Conservation (phyloP, 305 asterid species). For the Lippia alba region DNA sequence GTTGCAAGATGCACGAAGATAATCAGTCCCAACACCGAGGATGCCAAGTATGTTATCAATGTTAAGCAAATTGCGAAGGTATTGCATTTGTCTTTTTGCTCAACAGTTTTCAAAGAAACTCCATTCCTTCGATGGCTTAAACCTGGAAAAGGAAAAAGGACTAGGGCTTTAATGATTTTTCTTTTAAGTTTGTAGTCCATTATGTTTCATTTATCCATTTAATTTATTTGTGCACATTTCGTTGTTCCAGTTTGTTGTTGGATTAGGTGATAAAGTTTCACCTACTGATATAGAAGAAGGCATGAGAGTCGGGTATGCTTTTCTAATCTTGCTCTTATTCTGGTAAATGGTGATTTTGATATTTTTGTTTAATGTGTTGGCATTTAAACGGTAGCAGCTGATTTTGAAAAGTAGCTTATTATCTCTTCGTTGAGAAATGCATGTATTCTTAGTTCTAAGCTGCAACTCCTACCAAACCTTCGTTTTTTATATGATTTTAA, state of each 20-base stretch:
- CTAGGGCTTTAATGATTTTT: neutral
- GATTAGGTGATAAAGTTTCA: constrained; percentile 80
- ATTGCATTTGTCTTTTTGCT: constrained; percentile 30
- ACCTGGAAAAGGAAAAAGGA: neutral
- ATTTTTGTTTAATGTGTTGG: neutral
- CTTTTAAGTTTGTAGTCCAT: constrained; percentile 1
- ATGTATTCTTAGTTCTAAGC: neutral
- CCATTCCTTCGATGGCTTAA: constrained; percentile 23
- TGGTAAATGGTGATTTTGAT: neutral
- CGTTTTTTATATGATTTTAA: neutral
- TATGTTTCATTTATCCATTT: constrained; percentile 1
- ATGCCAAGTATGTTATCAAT: constrained; percentile 70
- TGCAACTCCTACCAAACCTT: neutral
- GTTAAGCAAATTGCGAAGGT: constrained; percentile 75
- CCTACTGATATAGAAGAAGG: constrained; percentile 70
- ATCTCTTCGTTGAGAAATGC: neutral
- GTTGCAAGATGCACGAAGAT: constrained; percentile 89
- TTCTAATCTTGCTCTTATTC: constrained; percentile 6
- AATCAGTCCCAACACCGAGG: constrained; percentile 77
- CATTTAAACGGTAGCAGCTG: neutral
- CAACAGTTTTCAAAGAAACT: constrained; percentile 10
- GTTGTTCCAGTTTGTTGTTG: constrained; percentile 78
- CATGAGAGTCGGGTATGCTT: constrained; percentile 67
- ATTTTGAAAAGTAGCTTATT: constrained; percentile 12
- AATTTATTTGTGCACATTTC: constrained; percentile 9